Evolutionary conservation across 345 rosid species (phyloP).

Genomic region (Erysimum cheiranthoides): DNA sequence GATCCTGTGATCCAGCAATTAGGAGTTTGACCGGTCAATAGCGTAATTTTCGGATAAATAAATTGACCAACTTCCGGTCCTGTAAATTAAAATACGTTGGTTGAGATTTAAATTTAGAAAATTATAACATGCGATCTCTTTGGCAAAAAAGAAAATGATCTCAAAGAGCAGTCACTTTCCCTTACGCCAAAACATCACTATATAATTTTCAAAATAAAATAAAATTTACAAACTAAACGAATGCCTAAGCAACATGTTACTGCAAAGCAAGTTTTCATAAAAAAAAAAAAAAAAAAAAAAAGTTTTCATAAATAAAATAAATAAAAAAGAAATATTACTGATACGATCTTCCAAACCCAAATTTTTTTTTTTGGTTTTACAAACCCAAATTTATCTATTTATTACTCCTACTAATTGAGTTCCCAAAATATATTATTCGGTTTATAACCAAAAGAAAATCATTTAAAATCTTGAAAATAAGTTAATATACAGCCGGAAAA

Average conservation of each 20-base stretch:
- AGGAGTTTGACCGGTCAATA: constrained; percentile 27
- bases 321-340: not conserved
- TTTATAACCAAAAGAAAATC: too few relatives aligned
- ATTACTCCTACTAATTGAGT: not conserved
- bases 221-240: constrained; percentile 9
- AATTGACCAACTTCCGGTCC: constrained; percentile 11
- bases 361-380: too few relatives aligned
- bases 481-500: too few relatives aligned
- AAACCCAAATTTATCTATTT: constrained; percentile 6
- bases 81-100: constrained; percentile 27
- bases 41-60: constrained; percentile 28
- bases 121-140: constrained; percentile 9
- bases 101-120: constrained; percentile 21
- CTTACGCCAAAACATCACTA: constrained; percentile 31
- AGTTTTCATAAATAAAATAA: not conserved
- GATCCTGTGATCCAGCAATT: constrained; percentile 5
- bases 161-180: constrained; percentile 36
- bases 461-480: not conserved
- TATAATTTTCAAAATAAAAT: not conserved
- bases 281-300: too few relatives aligned
- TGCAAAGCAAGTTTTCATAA: constrained; percentile 30
- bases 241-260: constrained; percentile 43
- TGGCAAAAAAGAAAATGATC: not conserved
- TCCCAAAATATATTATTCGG: not conserved
- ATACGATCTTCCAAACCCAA: constrained; percentile 2